Base-by-base conservation (phyloP, 2,329 filamentous ascomycete species). In the Stachybotrys elegans region DNA sequence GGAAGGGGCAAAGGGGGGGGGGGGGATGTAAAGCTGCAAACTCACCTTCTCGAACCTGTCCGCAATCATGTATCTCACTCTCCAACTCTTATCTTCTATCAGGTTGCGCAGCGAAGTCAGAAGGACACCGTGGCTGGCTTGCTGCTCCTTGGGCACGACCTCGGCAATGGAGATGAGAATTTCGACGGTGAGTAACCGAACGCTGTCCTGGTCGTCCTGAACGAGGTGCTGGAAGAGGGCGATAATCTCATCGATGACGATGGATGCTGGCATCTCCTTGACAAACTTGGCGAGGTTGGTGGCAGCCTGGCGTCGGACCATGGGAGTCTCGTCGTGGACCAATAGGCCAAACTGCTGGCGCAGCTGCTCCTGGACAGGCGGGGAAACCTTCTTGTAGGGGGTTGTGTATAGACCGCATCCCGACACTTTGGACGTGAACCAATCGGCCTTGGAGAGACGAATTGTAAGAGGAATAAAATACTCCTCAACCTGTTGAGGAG, bases 21-120 rank as follows among this genome's bases (percentile, higher is more conserved):
- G n/a, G n/a, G n/a, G n/a, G n/a, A n/a, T n/a, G n/a, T n/a, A n/a
- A n/a, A n/a, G n/a, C n/a, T n/a, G n/a, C n/a, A 21, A 43, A 42
- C 61, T 40, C 61, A 89, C 89, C 86, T 97, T 96, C 69, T 98
- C 93, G 61, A 96, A 98, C 63, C 90, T 83, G 68, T 98, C 93
- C 40, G 93, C 93, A 57, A 98, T 93, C 93, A 98, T 98, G 69
- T 97, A 98, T 64, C 93, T 83, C 48, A 98, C 93, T 61, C 93
- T 84, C 93, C 93, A 98, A 72, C 93, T 97, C 81, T 97, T 98
- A 67, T 98, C 93, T 60, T 96, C 93, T 70, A 98, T 97, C 61
- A 98, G 70, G 70, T 82, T 95, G 58, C 93, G 85, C 60, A 98
- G 72, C 37, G 92, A 90, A 41, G 88, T 92, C 59, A 98, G 75